Evolutionary conservation across 805 yeast genomes (phyloP).

Genomic region (Pichia thaimueangensis): DNA sequence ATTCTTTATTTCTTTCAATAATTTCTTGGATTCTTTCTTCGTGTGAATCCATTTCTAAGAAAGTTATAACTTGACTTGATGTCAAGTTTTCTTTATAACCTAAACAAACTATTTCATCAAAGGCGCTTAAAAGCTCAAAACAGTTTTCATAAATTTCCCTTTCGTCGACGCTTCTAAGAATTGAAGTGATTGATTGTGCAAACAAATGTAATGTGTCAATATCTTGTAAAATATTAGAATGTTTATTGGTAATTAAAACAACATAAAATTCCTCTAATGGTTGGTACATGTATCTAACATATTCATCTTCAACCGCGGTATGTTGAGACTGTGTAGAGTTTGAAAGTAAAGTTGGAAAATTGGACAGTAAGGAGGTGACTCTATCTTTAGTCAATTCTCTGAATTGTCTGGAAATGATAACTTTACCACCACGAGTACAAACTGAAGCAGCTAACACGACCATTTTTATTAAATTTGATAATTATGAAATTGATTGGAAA

Average conservation of each 20-base stretch:
- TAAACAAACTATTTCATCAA: slow-evolving; percentile 85
- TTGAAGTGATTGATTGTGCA: slow-evolving; percentile 70
- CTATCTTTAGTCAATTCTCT: slow-evolving; percentile 77
- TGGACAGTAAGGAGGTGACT: slow-evolving; percentile 77
- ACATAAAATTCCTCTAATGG: slow-evolving; percentile 92
- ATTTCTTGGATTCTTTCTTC: slow-evolving; percentile 98
- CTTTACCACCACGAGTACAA: slow-evolving; percentile 89
- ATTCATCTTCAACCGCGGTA: slow-evolving; percentile 89
- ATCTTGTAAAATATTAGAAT: slow-evolving; percentile 89
- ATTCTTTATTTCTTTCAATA: slow-evolving; percentile 92
- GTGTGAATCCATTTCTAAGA: slow-evolving; percentile 95
- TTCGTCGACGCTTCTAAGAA: slow-evolving; percentile 70
- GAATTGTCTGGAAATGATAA: slow-evolving; percentile 88
- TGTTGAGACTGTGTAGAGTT: slow-evolving; percentile 68
- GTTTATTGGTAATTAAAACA: slow-evolving; percentile 83
- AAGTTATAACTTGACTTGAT: slow-evolving; percentile 74
- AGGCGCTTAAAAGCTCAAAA: slow-evolving; percentile 83
- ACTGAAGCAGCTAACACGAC: slow-evolving; percentile 90
- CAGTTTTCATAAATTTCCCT: slow-evolving; percentile 77
- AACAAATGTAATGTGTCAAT: slow-evolving; percentile 85
- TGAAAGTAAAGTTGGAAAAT: slow-evolving; percentile 74
- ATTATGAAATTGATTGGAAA: too few species aligned
- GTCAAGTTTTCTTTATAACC: slow-evolving; percentile 89
- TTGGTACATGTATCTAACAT: slow-evolving; percentile 89
- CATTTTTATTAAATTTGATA: slow-evolving; percentile 32